phyloP scores from a whole-genome alignment of 2,329 filamentous ascomycete species.

The Verticillium tricorpus region DNA sequence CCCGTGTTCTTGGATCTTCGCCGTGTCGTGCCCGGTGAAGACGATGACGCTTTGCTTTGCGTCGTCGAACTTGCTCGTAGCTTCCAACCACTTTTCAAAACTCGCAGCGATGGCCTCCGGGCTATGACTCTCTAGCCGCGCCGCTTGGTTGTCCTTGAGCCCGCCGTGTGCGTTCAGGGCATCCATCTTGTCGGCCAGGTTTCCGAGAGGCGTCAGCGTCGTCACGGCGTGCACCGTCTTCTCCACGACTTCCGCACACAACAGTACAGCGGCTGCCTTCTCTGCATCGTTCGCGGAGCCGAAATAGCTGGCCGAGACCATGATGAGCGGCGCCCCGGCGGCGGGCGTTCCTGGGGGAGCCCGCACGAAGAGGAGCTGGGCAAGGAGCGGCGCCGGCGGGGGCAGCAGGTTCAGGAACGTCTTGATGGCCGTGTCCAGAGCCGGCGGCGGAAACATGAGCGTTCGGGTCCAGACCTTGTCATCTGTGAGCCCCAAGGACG shows the following conservation, averaged over 20 bases:
- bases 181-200: constrained; percentile 17
- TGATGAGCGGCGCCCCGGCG: constrained; percentile 22
- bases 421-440: constrained; percentile 15
- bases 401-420: constrained; percentile 17
- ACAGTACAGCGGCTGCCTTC: constrained; percentile 12
- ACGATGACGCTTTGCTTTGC: constrained; percentile 11
- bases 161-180: constrained; percentile 21
- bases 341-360: constrained; percentile 22
- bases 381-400: constrained; percentile 9
- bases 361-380: constrained; percentile 20
- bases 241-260: constrained; percentile 8
- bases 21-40: constrained; percentile 12
- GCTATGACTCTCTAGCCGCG: constrained; percentile 14
- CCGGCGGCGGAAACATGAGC: constrained; percentile 20
- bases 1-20: constrained; percentile 6
- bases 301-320: constrained; percentile 17
- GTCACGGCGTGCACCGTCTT: constrained; percentile 20
- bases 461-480: constrained; percentile 26
- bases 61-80: constrained; percentile 15
- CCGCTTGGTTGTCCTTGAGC: constrained; percentile 20
- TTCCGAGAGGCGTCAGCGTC: constrained; percentile 12
- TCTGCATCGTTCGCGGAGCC: constrained; percentile 21
- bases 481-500: constrained; percentile 18
- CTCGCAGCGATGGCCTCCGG: constrained; percentile 11
- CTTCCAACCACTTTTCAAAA: constrained; percentile 18